Base-by-base conservation (phyloP, 495 filamentous ascomycete species). In the Usnea hakonensis region DNA sequence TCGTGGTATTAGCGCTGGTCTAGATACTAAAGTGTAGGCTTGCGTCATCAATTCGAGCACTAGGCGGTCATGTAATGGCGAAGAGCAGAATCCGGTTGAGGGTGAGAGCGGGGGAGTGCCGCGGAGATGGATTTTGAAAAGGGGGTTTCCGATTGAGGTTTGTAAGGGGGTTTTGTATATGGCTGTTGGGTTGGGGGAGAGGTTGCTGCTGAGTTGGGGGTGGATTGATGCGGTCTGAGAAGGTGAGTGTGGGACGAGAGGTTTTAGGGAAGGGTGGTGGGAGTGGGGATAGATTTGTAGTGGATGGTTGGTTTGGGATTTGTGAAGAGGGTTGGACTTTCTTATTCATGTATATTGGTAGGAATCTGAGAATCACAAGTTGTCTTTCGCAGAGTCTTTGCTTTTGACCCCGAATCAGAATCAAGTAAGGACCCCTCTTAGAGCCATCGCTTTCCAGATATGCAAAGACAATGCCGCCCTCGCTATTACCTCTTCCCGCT, bases 141-240 rank as follows among this genome's bases (percentile, higher is more conserved):
- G 14, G 55, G 55, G 10, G 41, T 57, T 28, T 57, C 55, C 8
- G n/a, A 57, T 57, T n/a, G 37, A 57, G 55, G 23, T 57, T 28
- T 57, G 55, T 5, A 23, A 40, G 37, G 55, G 55, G 23, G 36
- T 57, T 57, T 57, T 57, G 55, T 21, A 57, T 21, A 41, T 57
- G 26, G 55, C 54, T 8, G 16, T 57, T 13, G n/a, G 78, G 73
- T 28, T 40, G 55, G 55, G 35, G 16, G 55, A 43, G 17, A 26
- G 55, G 55, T n/a, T 57, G 30, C 26, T 21, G 19, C 37, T 57
- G 37, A 57, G 21, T 23, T 37, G 10, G n/a, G 55, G 16, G 23
- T 17, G 41, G 55, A 43, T 43, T 8, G 41, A 43, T 0, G 21
- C 41, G n/a, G 3, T 43, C n/a, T 43, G 41, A 43, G n/a, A n/a